A percentile compares a stretch with the other conserved stretches of the same genome.
Evolutionary conservation across 176 grass and related monocot genomes (phyloP).

Genomic region (Phyllostachys edulis): DNA sequence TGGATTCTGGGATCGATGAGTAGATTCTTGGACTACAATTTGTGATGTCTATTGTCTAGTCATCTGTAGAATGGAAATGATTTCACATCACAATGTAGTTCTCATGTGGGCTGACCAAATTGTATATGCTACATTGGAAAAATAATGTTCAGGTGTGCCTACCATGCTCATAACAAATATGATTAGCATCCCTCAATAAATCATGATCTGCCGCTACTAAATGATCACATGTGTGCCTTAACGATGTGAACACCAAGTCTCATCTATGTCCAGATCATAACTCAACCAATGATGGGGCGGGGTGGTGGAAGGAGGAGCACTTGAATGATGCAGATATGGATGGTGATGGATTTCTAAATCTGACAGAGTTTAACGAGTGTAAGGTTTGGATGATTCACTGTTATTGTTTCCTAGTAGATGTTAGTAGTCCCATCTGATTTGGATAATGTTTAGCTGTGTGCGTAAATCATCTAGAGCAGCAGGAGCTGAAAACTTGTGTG

Average conservation of each 20-base stretch:
- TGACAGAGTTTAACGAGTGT: conserved; percentile 91
- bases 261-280: conserved; percentile 63
- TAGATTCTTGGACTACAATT: neutral
- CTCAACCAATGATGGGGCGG: conserved; percentile 67
- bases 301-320: conserved; percentile 94
- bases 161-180: neutral
- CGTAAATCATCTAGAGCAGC: no score
- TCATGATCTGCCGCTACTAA: neutral
- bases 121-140: neutral
- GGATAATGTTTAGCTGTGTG: no score
- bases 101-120: neutral
- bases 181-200: neutral
- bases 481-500: no score
- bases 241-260: conserved; percentile 15
- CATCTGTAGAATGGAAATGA: no score
- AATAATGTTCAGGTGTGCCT: neutral
- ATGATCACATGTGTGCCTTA: conserved; percentile 8
- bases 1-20: neutral
- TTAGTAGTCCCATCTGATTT: no score
- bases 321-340: conserved; percentile 81
- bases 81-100: conserved; percentile 5
- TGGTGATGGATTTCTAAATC: conserved; percentile 71
- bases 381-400: no score
- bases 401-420: no score
- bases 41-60: no score